These are phyloP conservation scores for Dacryopinax primogenitus DNA, from an alignment of 768 basidiomycete genomes.

Conservation along the genomic window DNA sequence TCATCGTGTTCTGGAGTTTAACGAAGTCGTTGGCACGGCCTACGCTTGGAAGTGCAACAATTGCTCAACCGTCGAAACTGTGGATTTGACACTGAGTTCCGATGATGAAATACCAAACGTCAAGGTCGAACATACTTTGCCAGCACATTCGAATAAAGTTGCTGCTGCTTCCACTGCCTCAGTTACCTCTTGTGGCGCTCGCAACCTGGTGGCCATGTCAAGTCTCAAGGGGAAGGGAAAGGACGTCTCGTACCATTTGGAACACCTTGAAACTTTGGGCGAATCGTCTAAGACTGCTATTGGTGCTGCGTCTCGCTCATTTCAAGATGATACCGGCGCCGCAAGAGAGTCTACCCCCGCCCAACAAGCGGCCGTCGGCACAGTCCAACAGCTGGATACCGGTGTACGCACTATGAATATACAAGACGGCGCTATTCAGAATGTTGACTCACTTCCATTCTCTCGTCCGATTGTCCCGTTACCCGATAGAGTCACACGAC, in stretches of 20 bases:
- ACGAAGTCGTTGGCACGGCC: neutral
- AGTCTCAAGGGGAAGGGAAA: neutral
- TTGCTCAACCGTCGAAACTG: neutral
- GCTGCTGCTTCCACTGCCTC: neutral
- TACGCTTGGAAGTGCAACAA: constrained; percentile 1
- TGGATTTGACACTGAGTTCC: neutral
- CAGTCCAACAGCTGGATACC: too few species aligned
- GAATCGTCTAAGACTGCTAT: neutral
- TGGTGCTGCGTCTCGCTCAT: neutral
- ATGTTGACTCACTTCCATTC: too few species aligned
- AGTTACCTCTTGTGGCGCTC: neutral
- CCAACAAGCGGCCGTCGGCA: too few species aligned
- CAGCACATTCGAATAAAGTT: neutral
- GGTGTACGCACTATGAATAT: too few species aligned
- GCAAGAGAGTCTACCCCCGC: too few species aligned
- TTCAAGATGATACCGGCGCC: too few species aligned
- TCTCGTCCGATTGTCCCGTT: too few species aligned
- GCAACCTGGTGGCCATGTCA: neutral
- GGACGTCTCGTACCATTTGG: neutral
- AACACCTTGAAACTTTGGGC: neutral
- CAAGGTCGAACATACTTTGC: neutral
- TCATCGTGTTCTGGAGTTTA: neutral
- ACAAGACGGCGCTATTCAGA: too few species aligned
- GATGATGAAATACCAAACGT: neutral
- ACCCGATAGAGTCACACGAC: too few species aligned